A percentile compares a stretch with the other conserved stretches of the same genome.
phyloP scores from a whole-genome alignment of 2,329 filamentous ascomycete species.

The Fusarium illudens region DNA sequence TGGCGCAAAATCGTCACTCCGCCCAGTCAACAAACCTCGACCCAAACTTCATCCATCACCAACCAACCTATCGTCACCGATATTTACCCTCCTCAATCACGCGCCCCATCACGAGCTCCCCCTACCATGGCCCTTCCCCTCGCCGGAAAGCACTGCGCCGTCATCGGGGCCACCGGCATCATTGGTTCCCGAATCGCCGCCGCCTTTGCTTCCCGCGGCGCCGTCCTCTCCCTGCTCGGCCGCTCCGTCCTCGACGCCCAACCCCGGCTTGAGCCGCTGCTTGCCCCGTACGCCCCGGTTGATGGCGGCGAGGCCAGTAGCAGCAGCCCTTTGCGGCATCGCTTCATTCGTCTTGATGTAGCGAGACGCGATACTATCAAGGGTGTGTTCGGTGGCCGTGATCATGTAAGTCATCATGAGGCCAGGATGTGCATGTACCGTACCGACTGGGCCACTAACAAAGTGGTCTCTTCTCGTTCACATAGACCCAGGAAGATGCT shows the following conservation, averaged over 20 bases:
- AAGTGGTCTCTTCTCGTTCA: not conserved
- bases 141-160: conserved; percentile 61
- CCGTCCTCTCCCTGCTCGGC: conserved; percentile 67
- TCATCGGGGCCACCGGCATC: conserved; percentile 75
- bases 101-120: not conserved
- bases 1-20: not conserved
- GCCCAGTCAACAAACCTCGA: conserved; percentile 5
- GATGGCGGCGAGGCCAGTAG: conserved; percentile 1
- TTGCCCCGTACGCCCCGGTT: conserved; percentile 37
- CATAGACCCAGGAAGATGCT: conserved; percentile 15
- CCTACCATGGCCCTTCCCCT: conserved; percentile 47
- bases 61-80: not conserved
- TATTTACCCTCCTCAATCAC: not conserved
- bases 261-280: conserved; percentile 49
- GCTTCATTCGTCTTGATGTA: conserved; percentile 49
- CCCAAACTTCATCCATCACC: not conserved
- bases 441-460: not conserved
- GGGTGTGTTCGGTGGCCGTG: conserved; percentile 39
- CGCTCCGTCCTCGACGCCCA: conserved; percentile 59
- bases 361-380: conserved; percentile 43
- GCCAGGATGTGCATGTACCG: not conserved
- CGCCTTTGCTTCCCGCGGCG: conserved; percentile 71
- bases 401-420: conserved; percentile 16
- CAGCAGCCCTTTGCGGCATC: conserved; percentile 40
- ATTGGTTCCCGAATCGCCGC: conserved; percentile 75